Percentiles rank a stretch among this genome's conserved stretches.
Evolutionary conservation across 2,329 filamentous ascomycete species (phyloP).

Genomic region (Claviceps spartinae): DNA sequence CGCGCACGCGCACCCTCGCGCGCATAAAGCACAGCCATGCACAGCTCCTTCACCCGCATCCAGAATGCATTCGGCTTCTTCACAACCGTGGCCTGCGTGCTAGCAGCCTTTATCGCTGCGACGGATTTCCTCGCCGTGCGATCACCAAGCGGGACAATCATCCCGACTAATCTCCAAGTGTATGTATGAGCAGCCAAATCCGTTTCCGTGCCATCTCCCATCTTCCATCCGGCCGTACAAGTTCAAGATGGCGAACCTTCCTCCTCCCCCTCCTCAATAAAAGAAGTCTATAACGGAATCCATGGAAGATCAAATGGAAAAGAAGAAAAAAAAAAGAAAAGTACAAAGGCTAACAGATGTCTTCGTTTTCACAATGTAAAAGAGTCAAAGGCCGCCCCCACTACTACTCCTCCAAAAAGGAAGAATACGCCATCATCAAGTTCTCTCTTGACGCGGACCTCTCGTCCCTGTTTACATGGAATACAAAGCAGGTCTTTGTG

Average conservation of each 20-base stretch:
- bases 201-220: no score
- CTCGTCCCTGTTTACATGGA: constrained; percentile 91
- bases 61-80: constrained; percentile 98
- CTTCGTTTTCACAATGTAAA: constrained; percentile 4
- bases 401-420: constrained; percentile 84
- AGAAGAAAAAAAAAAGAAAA: not conserved
- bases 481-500: constrained; percentile 96
- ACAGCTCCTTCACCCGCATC: constrained; percentile 69
- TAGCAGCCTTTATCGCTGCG: constrained; percentile 67
- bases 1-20: not conserved
- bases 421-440: constrained; percentile 89
- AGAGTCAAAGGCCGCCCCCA: constrained; percentile 86
- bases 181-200: constrained; percentile 28
- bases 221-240: no score
- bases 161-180: constrained; percentile 73
- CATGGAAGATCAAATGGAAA: not conserved
- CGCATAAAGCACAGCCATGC: constrained; percentile 45
- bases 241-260: no score
- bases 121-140: constrained; percentile 63
- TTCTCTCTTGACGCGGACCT: constrained; percentile 92
- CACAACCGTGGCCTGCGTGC: constrained; percentile 77
- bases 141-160: constrained; percentile 46
- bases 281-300: no score
- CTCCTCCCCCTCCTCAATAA: no score
- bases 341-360: not conserved